Evolutionary conservation across 345 rosid species (phyloP).

Genomic region (Moringa oleifera): DNA sequence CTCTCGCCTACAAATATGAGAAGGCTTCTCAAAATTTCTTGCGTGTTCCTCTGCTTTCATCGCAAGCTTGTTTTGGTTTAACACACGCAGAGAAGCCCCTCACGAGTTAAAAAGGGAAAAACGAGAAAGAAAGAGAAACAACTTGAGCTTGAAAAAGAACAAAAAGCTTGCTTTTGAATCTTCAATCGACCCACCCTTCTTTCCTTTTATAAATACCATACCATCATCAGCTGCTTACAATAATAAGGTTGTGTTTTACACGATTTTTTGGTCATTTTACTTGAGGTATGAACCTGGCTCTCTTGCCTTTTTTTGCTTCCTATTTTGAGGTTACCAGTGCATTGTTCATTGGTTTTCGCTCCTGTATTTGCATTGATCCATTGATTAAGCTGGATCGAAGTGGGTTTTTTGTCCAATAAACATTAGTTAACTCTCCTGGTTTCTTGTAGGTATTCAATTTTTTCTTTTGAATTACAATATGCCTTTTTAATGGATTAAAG

Average conservation of each 20-base stretch:
- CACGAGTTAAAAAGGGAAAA: no score
- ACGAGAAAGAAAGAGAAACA: background rate
- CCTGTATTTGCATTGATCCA: background rate
- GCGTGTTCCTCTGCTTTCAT: constrained; percentile 11
- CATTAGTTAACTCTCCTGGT: background rate
- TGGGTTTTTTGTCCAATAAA: background rate
- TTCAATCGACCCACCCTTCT: background rate
- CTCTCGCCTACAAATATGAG: constrained; percentile 23
- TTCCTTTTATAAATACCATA: background rate
- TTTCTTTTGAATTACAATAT: background rate
- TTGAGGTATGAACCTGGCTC: constrained; percentile 28
- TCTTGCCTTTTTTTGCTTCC: background rate
- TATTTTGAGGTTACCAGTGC: background rate
- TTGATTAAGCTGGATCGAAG: background rate
- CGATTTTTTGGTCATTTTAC: constrained; percentile 12
- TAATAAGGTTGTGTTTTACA: background rate
- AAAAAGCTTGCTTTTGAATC: background rate
- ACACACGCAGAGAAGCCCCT: background rate
- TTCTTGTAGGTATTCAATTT: background rate
- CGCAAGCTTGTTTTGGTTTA: constrained; percentile 11
- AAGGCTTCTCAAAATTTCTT: constrained; percentile 7
- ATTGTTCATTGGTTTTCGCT: background rate
- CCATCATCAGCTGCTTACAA: no score
- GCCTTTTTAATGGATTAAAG: constrained; percentile 5
- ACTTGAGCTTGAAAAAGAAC: background rate